These are phyloP conservation scores for Chaetomium strumarium DNA, from an alignment of 2,329 filamentous ascomycete species.

Conservation along the genomic window DNA sequence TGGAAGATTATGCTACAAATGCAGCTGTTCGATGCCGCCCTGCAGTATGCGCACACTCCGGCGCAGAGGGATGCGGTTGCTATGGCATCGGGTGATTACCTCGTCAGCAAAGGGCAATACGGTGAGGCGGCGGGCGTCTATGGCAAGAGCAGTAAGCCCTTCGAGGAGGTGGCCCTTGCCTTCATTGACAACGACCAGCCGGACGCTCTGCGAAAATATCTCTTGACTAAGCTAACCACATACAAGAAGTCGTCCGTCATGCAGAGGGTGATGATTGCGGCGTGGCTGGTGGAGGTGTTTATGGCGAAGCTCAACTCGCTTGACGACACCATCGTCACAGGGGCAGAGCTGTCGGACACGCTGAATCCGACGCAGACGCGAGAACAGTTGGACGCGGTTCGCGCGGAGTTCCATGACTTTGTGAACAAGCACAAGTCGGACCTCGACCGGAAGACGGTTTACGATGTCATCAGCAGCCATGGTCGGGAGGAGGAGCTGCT, in stretches of 20 bases:
- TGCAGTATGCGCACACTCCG: conserved; percentile 74
- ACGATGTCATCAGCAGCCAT: conserved; percentile 93
- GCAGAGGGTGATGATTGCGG: conserved; percentile 92
- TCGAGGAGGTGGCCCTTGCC: conserved; percentile 87
- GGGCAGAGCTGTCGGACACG: conserved; percentile 71
- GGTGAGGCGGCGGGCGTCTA: conserved; percentile 84
- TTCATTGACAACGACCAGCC: conserved; percentile 88
- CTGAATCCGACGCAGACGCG: conserved; percentile 65
- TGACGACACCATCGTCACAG: conserved; percentile 88
- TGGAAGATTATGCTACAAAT: conserved; percentile 90
- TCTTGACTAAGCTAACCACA: conserved; percentile 73
- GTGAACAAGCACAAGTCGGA: conserved; percentile 78
- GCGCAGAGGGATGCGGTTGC: conserved; percentile 86
- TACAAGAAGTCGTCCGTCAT: conserved; percentile 81
- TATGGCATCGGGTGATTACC: conserved; percentile 82
- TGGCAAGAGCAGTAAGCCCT: conserved; percentile 92
- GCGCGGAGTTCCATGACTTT: conserved; percentile 83
- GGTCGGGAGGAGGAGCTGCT: conserved; percentile 89
- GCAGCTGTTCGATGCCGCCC: conserved; percentile 81
- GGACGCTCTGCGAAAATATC: conserved; percentile 84
- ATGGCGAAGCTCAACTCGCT: conserved; percentile 95
- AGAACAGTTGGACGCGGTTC: conserved; percentile 63
- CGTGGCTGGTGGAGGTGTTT: conserved; percentile 91
- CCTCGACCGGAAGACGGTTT: conserved; percentile 84
- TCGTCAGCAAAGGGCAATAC: conserved; percentile 76